Base-by-base conservation (phyloP, 768 basidiomycete genomes). In the Mycena galopus region DNA sequence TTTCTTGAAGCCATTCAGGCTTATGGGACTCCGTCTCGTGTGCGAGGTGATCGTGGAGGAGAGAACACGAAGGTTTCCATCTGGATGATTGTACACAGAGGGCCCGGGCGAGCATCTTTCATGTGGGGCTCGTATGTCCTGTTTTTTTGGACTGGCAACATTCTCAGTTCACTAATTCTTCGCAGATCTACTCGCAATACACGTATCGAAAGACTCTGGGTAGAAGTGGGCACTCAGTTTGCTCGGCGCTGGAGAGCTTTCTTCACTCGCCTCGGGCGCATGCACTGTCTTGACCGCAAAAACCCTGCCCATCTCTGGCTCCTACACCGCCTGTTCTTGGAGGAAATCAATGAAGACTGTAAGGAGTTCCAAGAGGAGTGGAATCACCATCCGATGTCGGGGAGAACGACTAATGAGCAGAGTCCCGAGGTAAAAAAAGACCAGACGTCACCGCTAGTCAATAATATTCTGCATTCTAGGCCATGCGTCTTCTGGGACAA, bases 321-420 rank as follows among this genome's bases (percentile, higher is more conserved):
- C 17, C 32, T 57, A 10, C 56, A 57, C 19, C 17, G 23, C 27
- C 72, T 84, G 1, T 85, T 84, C 65, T 73, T 84, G 4, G 32
- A 65, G 0, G 55, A 58, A 4, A 74, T 84, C 27, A 80, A 84
- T 39, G 33, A 67, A 0, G 80, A 84, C 56, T 83, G 80, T 37
- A 0, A 55, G 0, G 37, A 61, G 5, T 82, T 84, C 62, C 77
- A 73, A 17, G 10, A 69, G 8, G 76, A 81, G 14, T 84, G 82
- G 81, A 84, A 84, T 62, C 32, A 72, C 12, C 81, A 84, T 59
- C 75, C 79, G 0, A 76, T 84, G 11, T 73, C 62, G 19, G 79
- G 76, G 11, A 47, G 27, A 21, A 37, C 30, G 17, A 75, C 67
- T 14, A 65, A 73, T 17, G 67, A 59, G 35, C 58, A 59, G 12